Evolutionary conservation across 1,284 basidiomycete genomes (phyloP).

Genomic region (Tilletia walkeri): DNA sequence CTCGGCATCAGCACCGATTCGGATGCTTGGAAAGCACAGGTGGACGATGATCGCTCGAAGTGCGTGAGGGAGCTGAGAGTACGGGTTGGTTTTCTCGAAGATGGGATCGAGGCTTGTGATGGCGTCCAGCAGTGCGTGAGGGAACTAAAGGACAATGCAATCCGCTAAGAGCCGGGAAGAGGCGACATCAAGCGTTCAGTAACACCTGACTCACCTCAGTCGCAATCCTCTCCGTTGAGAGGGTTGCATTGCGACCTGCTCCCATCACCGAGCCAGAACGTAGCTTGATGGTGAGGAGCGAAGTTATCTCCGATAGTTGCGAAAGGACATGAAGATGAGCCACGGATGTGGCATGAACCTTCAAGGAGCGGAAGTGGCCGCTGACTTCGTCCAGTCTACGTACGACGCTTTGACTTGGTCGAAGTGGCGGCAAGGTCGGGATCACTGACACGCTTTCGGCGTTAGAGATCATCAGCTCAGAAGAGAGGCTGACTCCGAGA

Average conservation of each 20-base stretch:
- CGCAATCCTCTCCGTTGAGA: too few relatives aligned
- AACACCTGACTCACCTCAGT: too few relatives aligned
- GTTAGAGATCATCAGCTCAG: background rate
- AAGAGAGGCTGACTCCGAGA: background rate
- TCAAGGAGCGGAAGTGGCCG: background rate
- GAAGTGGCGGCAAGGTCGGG: background rate
- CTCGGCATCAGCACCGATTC: background rate
- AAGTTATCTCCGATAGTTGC: too few relatives aligned
- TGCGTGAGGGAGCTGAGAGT: background rate
- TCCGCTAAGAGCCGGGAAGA: background rate
- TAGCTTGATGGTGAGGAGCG: too few relatives aligned
- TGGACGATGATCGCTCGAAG: constrained; percentile 3
- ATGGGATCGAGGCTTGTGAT: background rate
- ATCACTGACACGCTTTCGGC: background rate
- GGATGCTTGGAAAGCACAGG: background rate
- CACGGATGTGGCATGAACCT: too few relatives aligned
- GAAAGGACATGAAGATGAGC: too few relatives aligned
- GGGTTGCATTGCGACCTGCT: too few relatives aligned
- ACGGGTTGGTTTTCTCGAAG: too few relatives aligned
- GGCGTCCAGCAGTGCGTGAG: background rate
- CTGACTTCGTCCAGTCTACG: background rate
- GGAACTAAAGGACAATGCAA: background rate
- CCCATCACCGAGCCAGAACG: too few relatives aligned
- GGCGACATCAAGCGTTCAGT: too few relatives aligned
- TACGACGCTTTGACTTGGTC: background rate